Evolutionary conservation across 345 rosid species (phyloP).

Genomic region (Melastoma malabathricum): DNA sequence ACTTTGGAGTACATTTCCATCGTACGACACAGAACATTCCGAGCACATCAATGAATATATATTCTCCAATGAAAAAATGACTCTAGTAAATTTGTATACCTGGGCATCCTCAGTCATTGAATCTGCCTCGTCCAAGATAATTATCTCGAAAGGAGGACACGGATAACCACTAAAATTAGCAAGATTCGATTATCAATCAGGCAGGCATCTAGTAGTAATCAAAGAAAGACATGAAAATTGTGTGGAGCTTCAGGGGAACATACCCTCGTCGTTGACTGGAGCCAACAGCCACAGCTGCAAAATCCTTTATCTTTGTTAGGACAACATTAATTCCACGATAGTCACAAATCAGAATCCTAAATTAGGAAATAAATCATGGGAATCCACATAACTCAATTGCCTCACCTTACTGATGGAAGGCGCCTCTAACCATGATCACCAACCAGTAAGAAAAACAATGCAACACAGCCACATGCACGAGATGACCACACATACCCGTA

Average conservation of each 20-base stretch:
- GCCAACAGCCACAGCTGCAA: conserved; percentile 92
- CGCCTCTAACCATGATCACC: neutral
- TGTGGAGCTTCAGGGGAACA: conserved; percentile 1
- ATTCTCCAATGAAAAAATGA: conserved; percentile 2
- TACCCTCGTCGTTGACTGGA: conserved; percentile 61
- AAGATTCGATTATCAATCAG: conserved; percentile 2
- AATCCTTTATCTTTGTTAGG: conserved; percentile 85
- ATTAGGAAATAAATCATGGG: no score
- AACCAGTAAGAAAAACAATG: neutral
- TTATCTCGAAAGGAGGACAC: conserved; percentile 83
- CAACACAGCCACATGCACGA: neutral
- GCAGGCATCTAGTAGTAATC: conserved; percentile 1
- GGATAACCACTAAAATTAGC: conserved; percentile 53
- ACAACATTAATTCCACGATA: conserved; percentile 97
- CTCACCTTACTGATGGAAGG: neutral
- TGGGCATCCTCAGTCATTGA: conserved; percentile 99
- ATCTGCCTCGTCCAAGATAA: conserved; percentile 92
- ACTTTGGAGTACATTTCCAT: conserved; percentile 97
- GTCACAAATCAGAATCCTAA: conserved; percentile 16
- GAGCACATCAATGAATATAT: conserved; percentile 3
- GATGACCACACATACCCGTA: conserved; percentile 38
- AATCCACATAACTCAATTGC: no score
- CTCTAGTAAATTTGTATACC: conserved; percentile 20
- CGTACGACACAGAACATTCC: conserved; percentile 92
- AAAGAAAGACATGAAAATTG: neutral